Conservation (phyloP, 2,329 filamentous ascomycete genomes). For the Amylocarpus encephaloides region DNA sequence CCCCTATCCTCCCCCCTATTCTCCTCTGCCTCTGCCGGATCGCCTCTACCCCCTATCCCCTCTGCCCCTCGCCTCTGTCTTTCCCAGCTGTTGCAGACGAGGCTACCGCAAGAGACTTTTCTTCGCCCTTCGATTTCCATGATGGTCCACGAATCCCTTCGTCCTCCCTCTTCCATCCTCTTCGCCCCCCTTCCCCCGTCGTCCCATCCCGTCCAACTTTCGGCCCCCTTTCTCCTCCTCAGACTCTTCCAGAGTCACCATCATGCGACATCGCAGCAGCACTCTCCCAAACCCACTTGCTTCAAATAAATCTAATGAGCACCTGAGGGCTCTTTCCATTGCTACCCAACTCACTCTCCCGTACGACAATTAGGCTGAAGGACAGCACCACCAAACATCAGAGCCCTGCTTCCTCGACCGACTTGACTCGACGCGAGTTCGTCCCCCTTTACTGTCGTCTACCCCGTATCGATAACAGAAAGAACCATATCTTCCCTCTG, state of each 20-base stretch:
- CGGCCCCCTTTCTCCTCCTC: not conserved
- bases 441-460: not conserved
- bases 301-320: conserved; percentile 11
- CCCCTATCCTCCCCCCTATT: not conserved
- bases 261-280: conserved; percentile 18
- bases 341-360: conserved; percentile 22
- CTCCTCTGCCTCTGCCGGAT: not conserved
- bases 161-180: conserved; percentile 4
- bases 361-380: conserved; percentile 27
- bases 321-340: conserved; percentile 13
- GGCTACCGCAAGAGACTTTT: not conserved
- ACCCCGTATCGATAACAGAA: conserved; percentile 1
- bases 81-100: no score
- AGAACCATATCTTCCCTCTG: not conserved
- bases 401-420: not conserved
- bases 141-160: not conserved
- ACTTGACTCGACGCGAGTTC: no score
- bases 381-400: conserved; percentile 18
- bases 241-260: conserved; percentile 16
- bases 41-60: no score
- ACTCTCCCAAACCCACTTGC: conserved; percentile 15
- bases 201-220: conserved; percentile 3
- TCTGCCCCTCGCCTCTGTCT: not conserved
- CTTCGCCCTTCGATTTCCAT: not conserved
- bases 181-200: not conserved